These are phyloP conservation scores for Termitomyces sp. DNA, from an alignment of 768 basidiomycete genomes.

Conservation along the genomic window DNA sequence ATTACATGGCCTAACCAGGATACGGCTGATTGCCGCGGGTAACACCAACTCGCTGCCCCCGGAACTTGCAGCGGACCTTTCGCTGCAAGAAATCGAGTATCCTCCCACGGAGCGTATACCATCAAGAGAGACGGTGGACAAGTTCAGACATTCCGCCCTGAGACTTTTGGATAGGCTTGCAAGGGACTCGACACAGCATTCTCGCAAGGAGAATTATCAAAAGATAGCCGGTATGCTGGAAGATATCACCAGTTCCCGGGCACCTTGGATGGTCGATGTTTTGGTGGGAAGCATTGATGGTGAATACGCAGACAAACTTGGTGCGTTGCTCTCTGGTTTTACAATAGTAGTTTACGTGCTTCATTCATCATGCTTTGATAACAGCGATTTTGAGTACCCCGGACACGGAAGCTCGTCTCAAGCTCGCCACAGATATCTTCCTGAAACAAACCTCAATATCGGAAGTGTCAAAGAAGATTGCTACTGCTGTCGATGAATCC, in stretches of 20 bases:
- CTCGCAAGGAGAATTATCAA: conserved; percentile 59
- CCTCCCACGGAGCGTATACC: conserved; percentile 42
- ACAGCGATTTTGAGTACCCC: conserved; percentile 57
- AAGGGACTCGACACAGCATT: conserved; percentile 38
- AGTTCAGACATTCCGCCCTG: conserved; percentile 65
- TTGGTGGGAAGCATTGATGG: conserved; percentile 58
- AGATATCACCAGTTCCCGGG: conserved; percentile 56
- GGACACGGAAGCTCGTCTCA: conserved; percentile 56
- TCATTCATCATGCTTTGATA: not conserved
- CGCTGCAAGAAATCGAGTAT: conserved; percentile 41
- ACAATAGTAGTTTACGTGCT: not conserved
- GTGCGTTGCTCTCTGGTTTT: conserved; percentile 30
- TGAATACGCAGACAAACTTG: conserved; percentile 67
- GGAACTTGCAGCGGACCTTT: conserved; percentile 23
- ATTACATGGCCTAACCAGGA: conserved; percentile 64
- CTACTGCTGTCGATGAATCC: conserved; percentile 73
- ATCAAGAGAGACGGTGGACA: conserved; percentile 47
- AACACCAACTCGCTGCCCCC: conserved; percentile 20
- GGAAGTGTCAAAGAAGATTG: conserved; percentile 78
- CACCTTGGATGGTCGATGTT: conserved; percentile 75
- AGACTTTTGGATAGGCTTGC: conserved; percentile 63
- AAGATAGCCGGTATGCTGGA: conserved; percentile 71
- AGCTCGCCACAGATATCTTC: conserved; percentile 64
- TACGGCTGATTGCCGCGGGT: conserved; percentile 44
- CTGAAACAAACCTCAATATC: conserved; percentile 71